Base-by-base conservation (phyloP, 345 rosid species). In the Salix purpurea region DNA sequence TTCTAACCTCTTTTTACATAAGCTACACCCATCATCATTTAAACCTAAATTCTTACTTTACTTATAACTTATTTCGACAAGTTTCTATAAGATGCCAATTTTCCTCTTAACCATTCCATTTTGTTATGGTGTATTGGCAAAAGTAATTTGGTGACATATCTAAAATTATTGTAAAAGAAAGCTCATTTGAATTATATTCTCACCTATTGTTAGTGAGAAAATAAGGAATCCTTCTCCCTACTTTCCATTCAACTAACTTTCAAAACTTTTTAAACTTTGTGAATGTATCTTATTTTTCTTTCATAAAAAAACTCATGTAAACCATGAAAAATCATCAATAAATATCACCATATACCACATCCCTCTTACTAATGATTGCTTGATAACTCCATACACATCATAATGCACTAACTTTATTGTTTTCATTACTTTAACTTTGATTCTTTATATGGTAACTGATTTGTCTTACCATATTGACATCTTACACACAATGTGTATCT, bases 201-300 rank as follows among this genome's bases (percentile, higher is more conserved):
- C 7, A 0, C 0, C 6, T 0, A 1, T 50, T 50, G 21, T 1
- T 2, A 5, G 0, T 6, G 1, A 1, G 6, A 0, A 16, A 50
- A 5, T 0, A 50, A 0, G 0, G 7, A 50, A 50, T 50, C 1
- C 7, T 50, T 16, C 21, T 50, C 6, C n/a, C 1, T 4, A 6
- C 1, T 50, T 18, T 5, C n/a, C 13, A 0, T 16, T 50, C 7
- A 50, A 50, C 2, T 50, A 1, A 15, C 7, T 16, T 2, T 16
- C 5, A n/a, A n/a, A n/a, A n/a, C n/a, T n/a, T n/a, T n/a, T 48
- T 4, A 5, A 48, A 48, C 56, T 50, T 50, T 50, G 0, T 15
- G 6, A 50, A 18, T 50, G 2, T 50, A 16, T 16, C 1, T 15
- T 0, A 50, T 50, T 50, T 50, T 50, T 50, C 56, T 5, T 50